Base-by-base conservation (phyloP, 208 protist genomes). In the Trypanosoma vivax region DNA sequence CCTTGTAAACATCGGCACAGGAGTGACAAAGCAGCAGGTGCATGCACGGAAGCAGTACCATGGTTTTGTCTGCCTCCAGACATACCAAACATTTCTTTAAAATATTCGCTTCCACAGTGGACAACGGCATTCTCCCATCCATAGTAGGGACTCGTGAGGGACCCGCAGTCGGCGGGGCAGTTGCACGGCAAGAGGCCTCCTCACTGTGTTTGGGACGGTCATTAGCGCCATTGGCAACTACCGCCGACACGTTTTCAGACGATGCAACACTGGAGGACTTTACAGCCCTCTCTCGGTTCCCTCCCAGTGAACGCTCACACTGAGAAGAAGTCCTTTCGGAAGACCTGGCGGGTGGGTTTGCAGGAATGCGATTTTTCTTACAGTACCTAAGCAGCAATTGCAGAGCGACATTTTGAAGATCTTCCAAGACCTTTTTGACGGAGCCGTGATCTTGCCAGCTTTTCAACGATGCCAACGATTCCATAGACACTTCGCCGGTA, bases 41-140 rank as follows among this genome's bases (percentile, higher is more conserved):
- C 4, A 67, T 46, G 47, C 83, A 92, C n/a, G 83, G 83, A 35
- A 80, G 60, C 47, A 88, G 49, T 24, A 85, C 38, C 13, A 65
- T 41, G 9, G 54, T 57, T 27, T 64, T 63, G n/a, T 58, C 40
- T 0, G 43, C 35, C 31, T 70, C 46, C 9, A 60, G 39, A 42
- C 83, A 92, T 23, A 79, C 46, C 2, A 92, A 48, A 52, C 83
- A 92, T 34, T 53, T 49, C 13, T n/a, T 38, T 14, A 19, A 19
- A 27, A 13, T 48, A 18, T 34, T 35, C 5, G 19, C 48, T 10
- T 47, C 38, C n/a, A n/a, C n/a, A n/a, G 39, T 21, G n/a, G 39
- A 43, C n/a, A 43, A 7, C n/a, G n/a, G n/a, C n/a, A n/a, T n/a
- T n/a, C n/a, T n/a, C n/a, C n/a, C n/a, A n/a, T n/a, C n/a, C n/a